phyloP scores from a whole-genome alignment of 2,329 filamentous ascomycete genomes.

The Chaetomium sp. region DNA sequence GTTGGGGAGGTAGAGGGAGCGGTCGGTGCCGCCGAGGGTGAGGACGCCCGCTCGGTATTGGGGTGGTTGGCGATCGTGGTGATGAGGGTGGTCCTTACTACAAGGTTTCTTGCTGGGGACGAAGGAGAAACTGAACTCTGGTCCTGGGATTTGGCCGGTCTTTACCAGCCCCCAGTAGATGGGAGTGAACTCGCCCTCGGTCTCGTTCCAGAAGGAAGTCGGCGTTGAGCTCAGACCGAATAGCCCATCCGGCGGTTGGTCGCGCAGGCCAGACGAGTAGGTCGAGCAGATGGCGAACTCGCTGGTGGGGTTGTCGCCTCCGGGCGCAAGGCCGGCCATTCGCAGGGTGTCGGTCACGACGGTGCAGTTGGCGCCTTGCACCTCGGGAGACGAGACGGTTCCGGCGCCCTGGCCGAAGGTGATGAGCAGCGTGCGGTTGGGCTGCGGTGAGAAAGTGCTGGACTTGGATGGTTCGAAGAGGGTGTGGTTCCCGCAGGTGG shows the following conservation, averaged over 20 bases:
- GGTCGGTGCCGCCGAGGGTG: constrained; percentile 31
- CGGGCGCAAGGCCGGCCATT: constrained; percentile 19
- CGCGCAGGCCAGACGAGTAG: constrained; percentile 25
- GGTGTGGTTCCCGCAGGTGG: constrained; percentile 21
- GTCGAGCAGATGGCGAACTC: constrained; percentile 28
- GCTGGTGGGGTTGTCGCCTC: background rate
- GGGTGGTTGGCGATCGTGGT: background rate
- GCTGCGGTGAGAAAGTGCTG: constrained; percentile 24
- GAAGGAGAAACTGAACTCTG: constrained; percentile 28
- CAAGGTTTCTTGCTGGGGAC: constrained; percentile 7
- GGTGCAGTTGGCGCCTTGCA: constrained; percentile 23
- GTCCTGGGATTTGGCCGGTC: constrained; percentile 22
- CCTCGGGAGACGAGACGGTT: constrained; percentile 23
- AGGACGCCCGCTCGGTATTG: constrained; percentile 22
- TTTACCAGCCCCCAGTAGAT: constrained; percentile 28
- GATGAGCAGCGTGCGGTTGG: constrained; percentile 15
- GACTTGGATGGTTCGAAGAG: constrained; percentile 28
- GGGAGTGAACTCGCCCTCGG: constrained; percentile 2
- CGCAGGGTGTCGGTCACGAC: constrained; percentile 27
- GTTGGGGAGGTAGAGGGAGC: constrained; percentile 25
- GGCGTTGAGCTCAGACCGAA: constrained; percentile 26
- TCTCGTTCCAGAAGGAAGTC: constrained; percentile 7
- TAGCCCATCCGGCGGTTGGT: constrained; percentile 29
- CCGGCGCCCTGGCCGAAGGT: constrained; percentile 26
- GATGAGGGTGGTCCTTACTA: too few species aligned